These are phyloP conservation scores for Lodderomyces oxycetoniae DNA, from an alignment of 1,139 yeast genomes.

Conservation along the genomic window DNA sequence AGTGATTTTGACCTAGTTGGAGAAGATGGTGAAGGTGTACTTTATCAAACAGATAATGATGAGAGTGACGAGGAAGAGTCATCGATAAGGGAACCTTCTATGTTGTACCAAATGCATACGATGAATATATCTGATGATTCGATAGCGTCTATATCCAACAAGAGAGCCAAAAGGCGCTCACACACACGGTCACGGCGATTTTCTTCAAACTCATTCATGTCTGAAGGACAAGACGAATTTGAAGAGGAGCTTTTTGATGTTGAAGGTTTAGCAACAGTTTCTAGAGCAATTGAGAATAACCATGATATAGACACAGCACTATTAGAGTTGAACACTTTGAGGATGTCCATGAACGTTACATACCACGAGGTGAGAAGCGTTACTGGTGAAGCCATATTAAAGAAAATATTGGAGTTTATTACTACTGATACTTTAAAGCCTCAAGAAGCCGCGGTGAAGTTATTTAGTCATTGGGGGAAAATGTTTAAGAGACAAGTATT, in stretches of 20 bases:
- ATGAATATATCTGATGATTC: slow-evolving; percentile 78
- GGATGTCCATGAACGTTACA: slow-evolving; percentile 96
- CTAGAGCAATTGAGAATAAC: slow-evolving; percentile 84
- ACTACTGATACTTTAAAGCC: slow-evolving; percentile 70
- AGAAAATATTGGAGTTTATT: slow-evolving; percentile 65
- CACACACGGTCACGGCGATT: slow-evolving; percentile 31
- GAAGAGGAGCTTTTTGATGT: slow-evolving; percentile 81
- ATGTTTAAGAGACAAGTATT: slow-evolving; percentile 78
- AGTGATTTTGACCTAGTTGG: slow-evolving; percentile 57
- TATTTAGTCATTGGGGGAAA: slow-evolving; percentile 77
- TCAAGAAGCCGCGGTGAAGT: slow-evolving; percentile 69
- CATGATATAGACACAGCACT: slow-evolving; percentile 92
- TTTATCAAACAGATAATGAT: slow-evolving; percentile 49
- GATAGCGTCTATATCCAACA: slow-evolving; percentile 55
- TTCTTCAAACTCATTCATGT: slow-evolving; percentile 35
- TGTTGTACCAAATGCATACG: slow-evolving; percentile 56
- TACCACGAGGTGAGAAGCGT: slow-evolving; percentile 90
- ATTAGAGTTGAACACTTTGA: slow-evolving; percentile 83
- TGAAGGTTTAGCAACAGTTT: slow-evolving; percentile 93
- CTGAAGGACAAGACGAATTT: slow-evolving; percentile 19
- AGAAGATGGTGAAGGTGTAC: slow-evolving; percentile 53
- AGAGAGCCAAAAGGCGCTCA: slow-evolving; percentile 28
- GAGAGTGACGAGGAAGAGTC: slow-evolving; percentile 13
- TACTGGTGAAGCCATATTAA: slow-evolving; percentile 66
- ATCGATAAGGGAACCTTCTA: slow-evolving; percentile 20